These are phyloP conservation scores for Diaporthe eres DNA, from an alignment of 2,329 filamentous ascomycete genomes.

Conservation along the genomic window DNA sequence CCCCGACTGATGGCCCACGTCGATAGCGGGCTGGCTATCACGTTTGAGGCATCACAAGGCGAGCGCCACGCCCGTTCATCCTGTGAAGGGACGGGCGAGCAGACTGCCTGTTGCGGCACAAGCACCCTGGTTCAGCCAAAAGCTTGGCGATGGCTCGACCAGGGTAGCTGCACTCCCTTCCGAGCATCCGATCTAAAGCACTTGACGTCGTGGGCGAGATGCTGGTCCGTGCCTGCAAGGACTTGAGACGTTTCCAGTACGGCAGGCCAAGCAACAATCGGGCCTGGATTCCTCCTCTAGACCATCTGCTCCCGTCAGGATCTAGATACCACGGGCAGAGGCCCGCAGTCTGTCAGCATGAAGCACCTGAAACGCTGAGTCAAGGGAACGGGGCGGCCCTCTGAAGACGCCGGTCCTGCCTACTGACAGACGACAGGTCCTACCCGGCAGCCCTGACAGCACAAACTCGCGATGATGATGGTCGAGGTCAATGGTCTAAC, in stretches of 20 bases:
- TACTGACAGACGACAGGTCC: not conserved
- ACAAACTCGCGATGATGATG: not conserved
- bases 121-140: constrained; percentile 9
- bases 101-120: not conserved
- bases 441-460: not conserved
- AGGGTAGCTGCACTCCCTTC: constrained; percentile 22
- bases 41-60: not conserved
- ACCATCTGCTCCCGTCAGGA: constrained; percentile 20
- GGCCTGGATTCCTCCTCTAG: not conserved
- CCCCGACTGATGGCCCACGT: not conserved
- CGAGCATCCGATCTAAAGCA: constrained; percentile 34
- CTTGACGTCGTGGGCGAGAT: constrained; percentile 17
- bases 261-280: constrained; percentile 16
- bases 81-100: not conserved
- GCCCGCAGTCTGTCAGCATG: constrained; percentile 6
- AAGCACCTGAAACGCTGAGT: constrained; percentile 30
- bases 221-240: constrained; percentile 29
- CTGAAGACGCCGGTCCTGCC: not conserved
- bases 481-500: constrained; percentile 1
- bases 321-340: constrained; percentile 6
- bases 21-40: not conserved
- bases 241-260: constrained; percentile 30
- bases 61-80: constrained; percentile 4
- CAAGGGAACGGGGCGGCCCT: constrained; percentile 4
- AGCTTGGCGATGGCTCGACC: constrained; percentile 31